Base-by-base conservation (phyloP, 2,329 filamentous ascomycete genomes). In the Dryadomyces quercivorus region DNA sequence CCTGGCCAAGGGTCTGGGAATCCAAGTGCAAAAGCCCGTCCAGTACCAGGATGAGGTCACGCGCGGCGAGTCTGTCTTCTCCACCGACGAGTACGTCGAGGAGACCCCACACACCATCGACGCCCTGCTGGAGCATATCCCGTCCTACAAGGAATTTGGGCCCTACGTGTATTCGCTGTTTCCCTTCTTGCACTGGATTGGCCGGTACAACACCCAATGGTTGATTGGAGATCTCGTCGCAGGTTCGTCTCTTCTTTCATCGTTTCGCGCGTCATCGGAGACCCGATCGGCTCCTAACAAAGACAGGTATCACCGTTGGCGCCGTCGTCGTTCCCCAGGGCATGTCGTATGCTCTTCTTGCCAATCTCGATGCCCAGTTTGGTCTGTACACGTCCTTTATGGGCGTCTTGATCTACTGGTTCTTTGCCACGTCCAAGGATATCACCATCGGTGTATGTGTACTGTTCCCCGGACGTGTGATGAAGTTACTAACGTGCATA, bases 381-480 rank as follows among this genome's bases (percentile, higher is more conserved):
- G 92, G 92, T 52, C 78, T 97, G 1, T 95, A 95, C 70, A 93
- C 92, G 0, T 96, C 92, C 0, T 97, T 98, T 66, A 93, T 96
- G 78, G 93, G 92, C 51, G 91, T 95, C 16, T 68, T 95, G 59
- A 77, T 95, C 58, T 98, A 98, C 70, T 97, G 92, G 92, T 86
- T 96, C 65, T 97, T 97, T 64, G 93, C 91, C 38, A 98, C 93
- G 0, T 96, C 92, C 15, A 98, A 97, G 67, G 92, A 98, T 68
- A 97, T 98, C 64, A 96, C 92, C 10, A 97, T 97, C 55, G 92
- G 92, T 16, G 85, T 88, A 55, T 55, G 40, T 62, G 31, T 55
- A n/a, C n/a, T n/a, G n/a, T n/a, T n/a, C n/a, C n/a, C n/a, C n/a
- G n/a, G n/a, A n/a, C n/a, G n/a, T n/a, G n/a, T n/a, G n/a, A n/a